A percentile compares a stretch with the other conserved stretches of the same genome.
These are phyloP conservation scores for Noccaea caerulescens DNA, from an alignment of 345 rosid genomes.

Conservation along the genomic window DNA sequence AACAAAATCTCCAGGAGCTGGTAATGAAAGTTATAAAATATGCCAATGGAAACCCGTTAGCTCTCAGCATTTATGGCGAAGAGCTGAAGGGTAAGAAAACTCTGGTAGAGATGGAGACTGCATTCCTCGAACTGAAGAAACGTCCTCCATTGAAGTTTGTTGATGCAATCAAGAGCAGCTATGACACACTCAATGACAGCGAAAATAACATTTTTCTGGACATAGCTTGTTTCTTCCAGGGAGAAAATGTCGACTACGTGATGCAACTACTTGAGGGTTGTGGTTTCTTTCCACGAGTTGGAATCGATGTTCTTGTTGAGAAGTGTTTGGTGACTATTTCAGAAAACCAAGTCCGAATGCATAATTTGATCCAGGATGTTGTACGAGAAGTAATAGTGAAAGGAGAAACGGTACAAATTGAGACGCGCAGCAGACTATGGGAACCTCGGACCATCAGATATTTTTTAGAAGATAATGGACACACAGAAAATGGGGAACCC, in stretches of 20 bases:
- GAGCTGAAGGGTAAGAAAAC: not conserved
- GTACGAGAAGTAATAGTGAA: slow-evolving; percentile 29
- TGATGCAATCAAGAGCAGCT: slow-evolving; percentile 21
- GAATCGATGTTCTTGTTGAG: slow-evolving; percentile 40
- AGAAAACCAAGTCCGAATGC: slow-evolving; percentile 23
- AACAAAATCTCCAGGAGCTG: not conserved
- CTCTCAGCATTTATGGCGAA: slow-evolving; percentile 19
- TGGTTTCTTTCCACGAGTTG: slow-evolving; percentile 32
- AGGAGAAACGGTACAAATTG: not conserved
- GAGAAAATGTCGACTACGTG: slow-evolving; percentile 18
- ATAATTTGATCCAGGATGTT: slow-evolving; percentile 36
- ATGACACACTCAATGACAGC: not conserved
- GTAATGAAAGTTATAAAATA: slow-evolving; percentile 1
- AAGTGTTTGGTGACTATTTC: slow-evolving; percentile 35
- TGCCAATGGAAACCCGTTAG: slow-evolving; percentile 41
- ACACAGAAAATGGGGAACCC: not conserved
- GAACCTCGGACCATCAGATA: not conserved
- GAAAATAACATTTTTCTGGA: slow-evolving; percentile 34
- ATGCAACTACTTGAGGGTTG: slow-evolving; percentile 28
- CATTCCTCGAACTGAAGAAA: not conserved
- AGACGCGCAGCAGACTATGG: slow-evolving; percentile 34
- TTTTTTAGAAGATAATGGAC: slow-evolving; percentile 29
- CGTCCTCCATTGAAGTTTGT: not conserved
- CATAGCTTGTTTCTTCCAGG: slow-evolving; percentile 34
- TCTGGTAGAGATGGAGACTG: not conserved